phyloP scores from a whole-genome alignment of 2,329 filamentous ascomycete genomes.

The Penicillium sp. region DNA sequence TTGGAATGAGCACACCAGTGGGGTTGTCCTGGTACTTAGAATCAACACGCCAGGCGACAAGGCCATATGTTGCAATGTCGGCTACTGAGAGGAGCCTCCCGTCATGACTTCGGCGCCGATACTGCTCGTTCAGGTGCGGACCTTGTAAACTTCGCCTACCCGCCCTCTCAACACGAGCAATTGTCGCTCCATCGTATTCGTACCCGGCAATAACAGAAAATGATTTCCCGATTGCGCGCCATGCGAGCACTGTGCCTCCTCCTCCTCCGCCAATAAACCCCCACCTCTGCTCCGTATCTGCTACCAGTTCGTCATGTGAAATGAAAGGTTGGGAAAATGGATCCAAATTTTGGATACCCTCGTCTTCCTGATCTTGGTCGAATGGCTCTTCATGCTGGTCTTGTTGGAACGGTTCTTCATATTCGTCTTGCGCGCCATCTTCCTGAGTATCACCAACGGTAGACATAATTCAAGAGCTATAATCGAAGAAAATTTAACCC shows the following conservation, averaged over 20 bases:
- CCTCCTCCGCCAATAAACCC: no score
- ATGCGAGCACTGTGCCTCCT: constrained; percentile 2
- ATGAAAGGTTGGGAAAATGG: no score
- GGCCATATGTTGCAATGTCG: constrained; percentile 5
- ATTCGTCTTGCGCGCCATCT: no score
- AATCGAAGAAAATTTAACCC: no score
- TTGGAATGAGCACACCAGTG: constrained; percentile 5
- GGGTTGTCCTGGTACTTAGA: constrained; percentile 5
- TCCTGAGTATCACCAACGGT: no score
- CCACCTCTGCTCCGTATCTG: neutral
- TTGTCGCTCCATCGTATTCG: constrained; percentile 1
- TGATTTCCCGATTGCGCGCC: constrained; percentile 3
- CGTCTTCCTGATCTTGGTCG: no score
- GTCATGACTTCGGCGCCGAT: constrained; percentile 1
- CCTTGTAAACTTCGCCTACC: constrained; percentile 4
- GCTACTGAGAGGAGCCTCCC: constrained; percentile 1
- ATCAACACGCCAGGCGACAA: constrained; percentile 8
- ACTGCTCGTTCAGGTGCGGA: neutral
- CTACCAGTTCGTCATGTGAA: neutral
- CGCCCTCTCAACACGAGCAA: constrained; percentile 7
- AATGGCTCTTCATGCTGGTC: no score
- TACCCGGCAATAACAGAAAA: constrained; percentile 9
- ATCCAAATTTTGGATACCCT: no score
- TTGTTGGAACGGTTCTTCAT: no score
- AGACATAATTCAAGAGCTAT: no score